Conservation (phyloP, 2,329 filamentous ascomycete genomes). For the Monosporascus sp. region DNA sequence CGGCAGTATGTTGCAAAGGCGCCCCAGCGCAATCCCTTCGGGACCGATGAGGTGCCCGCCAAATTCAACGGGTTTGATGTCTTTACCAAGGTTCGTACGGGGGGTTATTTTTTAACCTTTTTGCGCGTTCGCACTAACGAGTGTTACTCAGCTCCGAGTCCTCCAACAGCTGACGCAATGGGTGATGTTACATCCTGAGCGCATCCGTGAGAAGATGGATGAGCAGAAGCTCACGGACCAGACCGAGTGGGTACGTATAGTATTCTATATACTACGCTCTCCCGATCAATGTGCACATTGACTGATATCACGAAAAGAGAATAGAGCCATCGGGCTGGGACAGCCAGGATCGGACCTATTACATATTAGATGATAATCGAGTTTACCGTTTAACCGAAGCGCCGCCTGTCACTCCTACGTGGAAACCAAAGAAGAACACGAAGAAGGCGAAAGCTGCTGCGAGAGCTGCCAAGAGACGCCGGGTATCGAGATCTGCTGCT, state of each 20-base stretch:
- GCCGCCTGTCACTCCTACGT: slow-evolving; percentile 49
- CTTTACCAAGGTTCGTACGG: slow-evolving; percentile 61
- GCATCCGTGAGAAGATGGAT: slow-evolving; percentile 79
- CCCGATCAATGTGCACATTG: slow-evolving; percentile 22
- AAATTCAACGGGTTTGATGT: slow-evolving; percentile 79
- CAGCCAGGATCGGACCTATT: slow-evolving; percentile 78
- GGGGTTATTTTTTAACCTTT: neutral
- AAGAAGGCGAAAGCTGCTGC: slow-evolving; percentile 59
- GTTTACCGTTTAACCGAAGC: slow-evolving; percentile 84
- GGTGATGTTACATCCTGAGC: slow-evolving; percentile 81
- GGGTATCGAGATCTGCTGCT: slow-evolving; percentile 40
- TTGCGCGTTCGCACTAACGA: slow-evolving; percentile 4
- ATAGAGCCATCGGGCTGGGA: slow-evolving; percentile 90
- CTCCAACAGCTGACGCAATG: slow-evolving; percentile 87
- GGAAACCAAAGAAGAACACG: slow-evolving; percentile 59
- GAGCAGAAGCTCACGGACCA: slow-evolving; percentile 79
- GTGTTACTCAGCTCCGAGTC: slow-evolving; percentile 54
- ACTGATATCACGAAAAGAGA: slow-evolving; percentile 40
- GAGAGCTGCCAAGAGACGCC: slow-evolving; percentile 69
- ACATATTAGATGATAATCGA: slow-evolving; percentile 87
- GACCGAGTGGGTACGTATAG: slow-evolving; percentile 69
- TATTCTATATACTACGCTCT: slow-evolving; percentile 25
- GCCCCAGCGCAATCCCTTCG: slow-evolving; percentile 78
- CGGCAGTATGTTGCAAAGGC: slow-evolving; percentile 83
- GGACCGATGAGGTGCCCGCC: slow-evolving; percentile 64